phyloP scores from a whole-genome alignment of 1,284 basidiomycete genomes.

The Ceratobasidium sp. region DNA sequence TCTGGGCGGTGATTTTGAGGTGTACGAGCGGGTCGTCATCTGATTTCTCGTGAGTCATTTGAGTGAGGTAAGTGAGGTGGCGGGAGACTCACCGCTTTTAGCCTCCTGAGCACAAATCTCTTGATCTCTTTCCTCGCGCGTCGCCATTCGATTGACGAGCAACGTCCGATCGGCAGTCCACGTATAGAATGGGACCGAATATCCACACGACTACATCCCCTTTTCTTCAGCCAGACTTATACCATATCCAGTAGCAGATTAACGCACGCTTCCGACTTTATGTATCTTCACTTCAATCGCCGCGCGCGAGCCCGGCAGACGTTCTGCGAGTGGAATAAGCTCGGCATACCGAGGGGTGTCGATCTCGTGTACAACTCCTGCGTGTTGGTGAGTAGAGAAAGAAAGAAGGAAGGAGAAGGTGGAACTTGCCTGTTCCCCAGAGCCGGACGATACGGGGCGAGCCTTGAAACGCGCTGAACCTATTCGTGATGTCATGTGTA shows the following conservation, averaged over 20 bases:
- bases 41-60: conserved; percentile 5
- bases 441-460: conserved; percentile 68
- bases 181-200: conserved; percentile 65
- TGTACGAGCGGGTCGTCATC: conserved; percentile 22
- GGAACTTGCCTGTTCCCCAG: conserved; percentile 66
- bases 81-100: conserved; percentile 11
- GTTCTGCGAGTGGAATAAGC: conserved; percentile 61
- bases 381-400: neutral
- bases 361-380: conserved; percentile 68
- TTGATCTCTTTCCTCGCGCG: conserved; percentile 54
- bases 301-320: conserved; percentile 66
- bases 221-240: neutral
- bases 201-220: conserved; percentile 66
- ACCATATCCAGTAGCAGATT: conserved; percentile 46
- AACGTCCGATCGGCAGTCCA: conserved; percentile 65
- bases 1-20: conserved; percentile 5
- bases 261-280: conserved; percentile 67
- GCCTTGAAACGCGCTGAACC: conserved; percentile 39
- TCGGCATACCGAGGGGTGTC: conserved; percentile 67
- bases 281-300: conserved; percentile 67
- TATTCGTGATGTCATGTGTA: neutral
- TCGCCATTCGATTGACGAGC: conserved; percentile 57
- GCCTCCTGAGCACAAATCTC: neutral
- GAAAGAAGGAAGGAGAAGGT: conserved; percentile 20
- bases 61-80: neutral